A percentile compares a stretch with the other conserved stretches of the same genome.
Conservation (phyloP, 2,329 filamentous ascomycete species). For the Arthrobotrys sphaeroides region DNA sequence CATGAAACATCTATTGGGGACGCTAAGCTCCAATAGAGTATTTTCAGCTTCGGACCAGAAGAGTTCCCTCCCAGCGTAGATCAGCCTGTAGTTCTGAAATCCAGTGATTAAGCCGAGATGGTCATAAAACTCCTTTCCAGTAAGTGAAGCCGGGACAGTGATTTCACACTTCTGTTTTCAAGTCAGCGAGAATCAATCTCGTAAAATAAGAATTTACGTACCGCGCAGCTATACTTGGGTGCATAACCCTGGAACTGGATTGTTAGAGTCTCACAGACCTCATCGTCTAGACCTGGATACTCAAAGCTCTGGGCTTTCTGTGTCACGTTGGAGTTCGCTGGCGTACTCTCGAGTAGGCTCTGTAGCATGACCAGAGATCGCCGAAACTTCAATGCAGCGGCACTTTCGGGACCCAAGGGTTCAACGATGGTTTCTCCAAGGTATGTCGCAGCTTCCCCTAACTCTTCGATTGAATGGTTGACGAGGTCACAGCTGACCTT, state of each 20-base stretch:
- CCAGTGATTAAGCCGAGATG: slow-evolving; percentile 34
- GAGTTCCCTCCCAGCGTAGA: slow-evolving; percentile 56
- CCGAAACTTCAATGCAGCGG: slow-evolving; percentile 38
- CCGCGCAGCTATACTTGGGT: slow-evolving; percentile 36
- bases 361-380: slow-evolving; percentile 43
- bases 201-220: background rate
- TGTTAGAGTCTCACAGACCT: slow-evolving; percentile 22
- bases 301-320: slow-evolving; percentile 45
- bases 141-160: slow-evolving; percentile 27
- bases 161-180: slow-evolving; percentile 46
- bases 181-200: background rate
- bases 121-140: slow-evolving; percentile 40
- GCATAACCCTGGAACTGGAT: slow-evolving; percentile 49
- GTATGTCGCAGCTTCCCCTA: slow-evolving; percentile 29
- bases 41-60: slow-evolving; percentile 54
- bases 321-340: slow-evolving; percentile 24
- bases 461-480: slow-evolving; percentile 42
- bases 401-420: background rate
- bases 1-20: slow-evolving; percentile 54
- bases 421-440: background rate
- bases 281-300: slow-evolving; percentile 47
- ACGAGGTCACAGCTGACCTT: slow-evolving; percentile 50
- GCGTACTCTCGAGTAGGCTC: slow-evolving; percentile 32
- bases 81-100: slow-evolving; percentile 54
- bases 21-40: slow-evolving; percentile 54